phyloP scores from a whole-genome alignment of 768 basidiomycete species.

The Artomyces pyxidatus region DNA sequence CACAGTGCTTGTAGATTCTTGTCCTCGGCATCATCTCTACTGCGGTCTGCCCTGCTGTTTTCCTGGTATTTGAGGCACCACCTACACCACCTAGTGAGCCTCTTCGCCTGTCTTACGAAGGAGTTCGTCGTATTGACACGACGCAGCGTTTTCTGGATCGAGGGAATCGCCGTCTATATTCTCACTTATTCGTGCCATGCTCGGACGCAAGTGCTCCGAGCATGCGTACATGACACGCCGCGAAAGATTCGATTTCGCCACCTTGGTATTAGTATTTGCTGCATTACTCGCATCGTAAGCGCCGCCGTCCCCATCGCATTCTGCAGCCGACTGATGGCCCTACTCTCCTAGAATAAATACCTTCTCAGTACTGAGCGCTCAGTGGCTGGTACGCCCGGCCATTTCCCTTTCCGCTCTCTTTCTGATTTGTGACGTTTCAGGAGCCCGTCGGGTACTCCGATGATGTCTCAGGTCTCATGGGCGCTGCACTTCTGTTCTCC shows the following conservation, averaged over 20 bases:
- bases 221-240: conserved; percentile 51
- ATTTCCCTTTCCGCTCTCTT: not conserved
- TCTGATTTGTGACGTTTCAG: conserved; percentile 27
- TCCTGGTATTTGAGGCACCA: conserved; percentile 54
- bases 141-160: conserved; percentile 59
- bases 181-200: conserved; percentile 46
- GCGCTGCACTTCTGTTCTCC: conserved; percentile 56
- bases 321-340: too few relatives aligned
- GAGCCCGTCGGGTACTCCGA: conserved; percentile 66
- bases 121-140: not conserved
- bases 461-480: conserved; percentile 60
- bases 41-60: conserved; percentile 45
- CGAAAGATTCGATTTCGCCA: conserved; percentile 65
- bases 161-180: conserved; percentile 43
- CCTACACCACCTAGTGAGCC: conserved; percentile 71
- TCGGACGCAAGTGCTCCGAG: conserved; percentile 30
- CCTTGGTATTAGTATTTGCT: conserved; percentile 55
- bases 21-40: conserved; percentile 66
- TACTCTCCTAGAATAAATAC: conserved; percentile 40
- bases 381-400: conserved; percentile 50
- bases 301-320: not conserved
- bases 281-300: conserved; percentile 56
- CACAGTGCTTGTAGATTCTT: conserved; percentile 44
- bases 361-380: conserved; percentile 57
- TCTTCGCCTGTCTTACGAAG: not conserved